Evolutionary conservation across 2,329 filamentous ascomycete species (phyloP), one percentile per base, ranked within the genome.

Genomic region (Pseudogymnoascus sp.): DNA sequence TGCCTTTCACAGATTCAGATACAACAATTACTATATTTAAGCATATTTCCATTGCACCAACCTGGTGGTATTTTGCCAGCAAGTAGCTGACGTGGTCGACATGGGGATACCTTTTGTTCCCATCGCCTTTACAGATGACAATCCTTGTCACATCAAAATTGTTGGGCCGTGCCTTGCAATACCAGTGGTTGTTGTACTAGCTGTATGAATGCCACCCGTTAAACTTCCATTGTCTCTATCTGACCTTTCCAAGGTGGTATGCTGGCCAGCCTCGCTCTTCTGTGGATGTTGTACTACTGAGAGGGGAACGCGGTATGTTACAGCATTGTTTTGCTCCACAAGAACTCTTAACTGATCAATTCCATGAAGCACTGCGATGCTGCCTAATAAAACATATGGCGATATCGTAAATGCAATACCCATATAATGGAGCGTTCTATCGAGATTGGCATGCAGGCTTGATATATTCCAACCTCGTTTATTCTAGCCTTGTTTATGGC

Each of bases 251-350:
- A 37, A 81, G 79, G 70, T 81, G 12, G 65, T 83, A 32, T 82
- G 80, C 64, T 84, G 79, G 75, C 81, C 81, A 2, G 79, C 77
- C 4, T 77, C 79, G 0, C 70, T 84, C 20, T 75, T 84, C 57
- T 83, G 80, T 70, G 79, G 81, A n/a, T 83, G 81, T 67, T 81
- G 79, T 65, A 74, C 76, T 39, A 82, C 80, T 2, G 74, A 82
- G 66, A 74, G 73, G 0, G 81, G 81, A 22, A 80, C 80, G 67
- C 47, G 47, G 47, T 54, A 54, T 32, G 47, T 54, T 34, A 14
- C 11, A 18, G 11, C 16, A 32, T 18, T 54, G 47, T 14, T 54
- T 28, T 12, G 9, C n/a, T 54, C 1, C 9, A 32, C 16, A 34
- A 34, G 16, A 20, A 54, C 16, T 18, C 16, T 8, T 8, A 3